Base-by-base conservation (phyloP, 1,284 basidiomycete genomes). In the Coniophora puteana region DNA sequence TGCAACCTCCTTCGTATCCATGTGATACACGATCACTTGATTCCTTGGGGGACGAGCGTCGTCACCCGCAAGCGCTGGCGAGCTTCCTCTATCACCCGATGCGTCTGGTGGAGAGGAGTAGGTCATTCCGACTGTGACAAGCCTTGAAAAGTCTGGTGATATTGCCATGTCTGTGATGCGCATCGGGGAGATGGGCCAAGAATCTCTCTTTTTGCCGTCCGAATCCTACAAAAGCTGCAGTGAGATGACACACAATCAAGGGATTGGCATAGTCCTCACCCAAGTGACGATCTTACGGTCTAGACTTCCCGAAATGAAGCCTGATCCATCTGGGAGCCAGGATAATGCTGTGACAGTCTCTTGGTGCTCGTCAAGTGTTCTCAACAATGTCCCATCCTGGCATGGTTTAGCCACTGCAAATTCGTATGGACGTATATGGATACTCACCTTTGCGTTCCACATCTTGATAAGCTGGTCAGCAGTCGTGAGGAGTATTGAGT, bases 261-360 rank as follows among this genome's bases (percentile, higher is more conserved):
- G 18, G 47, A n/a, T 16, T 12, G 28, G 42, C 25, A 42, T 36
- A 38, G 34, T 62, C 80, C 41, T 60, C n/a, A 93, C 93, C 90
- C 93, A 98, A 49, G 88, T 80, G 30, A 89, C 77, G 42, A 99
- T 82, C 62, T 83, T 85, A 49, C 83, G 80, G 62, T 99, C 95
- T 65, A 96, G 74, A 29, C 88, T 89, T 33, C 88, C 88, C 4
- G 92, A 96, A 47, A 97, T 78, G 60, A 98, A 98, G 10, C 89
- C 89, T 13, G 80, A 80, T 23, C 88, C 87, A 59, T 96, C 86
- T 8, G 92, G 87, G 34, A 94, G 67, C 92, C 93, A 98, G 29
- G 81, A 75, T 30, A 96, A 74, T 0, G 91, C 81, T 17, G 89
- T 89, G 34, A 99, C 89, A 5, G 83, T 85, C 50, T 97, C 93